A percentile compares a stretch with the other conserved stretches of the same genome.
Evolutionary conservation across 2,329 filamentous ascomycete genomes (phyloP).

Genomic region (Colletotrichum lentis): DNA sequence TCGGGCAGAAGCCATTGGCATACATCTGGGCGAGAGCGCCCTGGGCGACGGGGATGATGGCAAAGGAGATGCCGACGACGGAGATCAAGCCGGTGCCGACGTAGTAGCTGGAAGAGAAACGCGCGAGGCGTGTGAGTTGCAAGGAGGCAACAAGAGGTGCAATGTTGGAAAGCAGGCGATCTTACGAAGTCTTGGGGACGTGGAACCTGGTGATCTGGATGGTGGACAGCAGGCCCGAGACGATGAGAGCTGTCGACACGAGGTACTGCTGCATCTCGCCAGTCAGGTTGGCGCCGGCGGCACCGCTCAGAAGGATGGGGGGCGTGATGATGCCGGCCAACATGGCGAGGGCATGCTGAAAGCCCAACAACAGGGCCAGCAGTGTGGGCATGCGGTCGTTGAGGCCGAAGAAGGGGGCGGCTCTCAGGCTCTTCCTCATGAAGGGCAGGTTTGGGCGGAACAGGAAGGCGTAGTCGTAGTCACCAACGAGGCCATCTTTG

Average conservation of each 20-base stretch:
- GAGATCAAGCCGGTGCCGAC: slow-evolving; percentile 82
- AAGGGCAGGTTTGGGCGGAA: slow-evolving; percentile 87
- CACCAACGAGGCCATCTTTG: slow-evolving; percentile 78
- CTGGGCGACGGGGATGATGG: slow-evolving; percentile 76
- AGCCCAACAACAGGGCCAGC: slow-evolving; percentile 75
- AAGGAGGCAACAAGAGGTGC: background rate
- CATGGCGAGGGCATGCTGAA: slow-evolving; percentile 84
- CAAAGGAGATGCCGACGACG: slow-evolving; percentile 81
- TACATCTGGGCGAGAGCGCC: slow-evolving; percentile 83
- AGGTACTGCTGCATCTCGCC: slow-evolving; percentile 74
- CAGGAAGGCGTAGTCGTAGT: slow-evolving; percentile 90
- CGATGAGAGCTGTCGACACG: slow-evolving; percentile 80
- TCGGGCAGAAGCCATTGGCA: slow-evolving; percentile 71
- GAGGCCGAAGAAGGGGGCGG: slow-evolving; percentile 85
- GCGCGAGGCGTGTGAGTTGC: slow-evolving; percentile 10
- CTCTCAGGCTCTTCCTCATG: slow-evolving; percentile 66
- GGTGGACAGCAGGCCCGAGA: slow-evolving; percentile 76
- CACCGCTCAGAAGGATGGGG: slow-evolving; percentile 73
- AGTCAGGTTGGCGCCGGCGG: slow-evolving; percentile 69
- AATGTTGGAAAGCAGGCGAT: slow-evolving; percentile 16
- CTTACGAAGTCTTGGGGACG: slow-evolving; percentile 69
- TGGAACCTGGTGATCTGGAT: slow-evolving; percentile 82
- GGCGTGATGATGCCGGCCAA: slow-evolving; percentile 78
- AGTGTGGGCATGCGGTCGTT: slow-evolving; percentile 80
- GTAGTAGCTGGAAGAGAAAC: slow-evolving; percentile 64